Base-by-base conservation (phyloP, 164 flowering plant species). In the Buxus sempervirens region DNA sequence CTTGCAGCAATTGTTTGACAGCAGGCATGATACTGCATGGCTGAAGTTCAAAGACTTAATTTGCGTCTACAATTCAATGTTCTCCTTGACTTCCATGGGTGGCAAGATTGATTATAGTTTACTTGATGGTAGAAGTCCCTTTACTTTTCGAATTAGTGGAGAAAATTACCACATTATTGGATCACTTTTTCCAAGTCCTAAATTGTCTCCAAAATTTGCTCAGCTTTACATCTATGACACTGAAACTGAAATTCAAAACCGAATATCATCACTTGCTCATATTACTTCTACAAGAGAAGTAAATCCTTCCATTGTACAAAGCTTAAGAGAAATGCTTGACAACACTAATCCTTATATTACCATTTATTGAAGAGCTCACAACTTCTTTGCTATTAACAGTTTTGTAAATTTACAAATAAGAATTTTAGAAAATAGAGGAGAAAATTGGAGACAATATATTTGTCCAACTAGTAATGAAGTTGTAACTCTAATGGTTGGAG, bases 151-250 rank as follows among this genome's bases (percentile, higher is more conserved):
- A 45, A 13, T 54, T 15, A 19, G 56, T 19, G 56, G 21, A 1
- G 56, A 7, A 19, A 54, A 54, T 54, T 54, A 54, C 20, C 56
- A 54, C 20, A 54, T 22, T 3, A 54, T 54, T 54, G 56, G 56
- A 54, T 54, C 21, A 14, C 19, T 54, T 14, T 22, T 54, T 15
- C 56, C 23, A 7, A 2, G 4, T 1, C 56, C n/a, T 1, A 42
- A 15, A 54, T 9, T 16, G 24, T 36, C 0, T 1, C 62, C 67
- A 5, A 22, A 41, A 23, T 63, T 56, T 58, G n/a, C 62, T 9
- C 67, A 70, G 26, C 36, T 63, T 15, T 63, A 70, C 19, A 36
- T 63, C 0, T 63, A 70, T 41, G 67, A 70, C 56, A 36, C 51
- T 10, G 9, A 45, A 36, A 21, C 63, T 55, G 67, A 70, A 23